Conservation (phyloP, 1,284 basidiomycete genomes). For the Ustilago crameri region DNA sequence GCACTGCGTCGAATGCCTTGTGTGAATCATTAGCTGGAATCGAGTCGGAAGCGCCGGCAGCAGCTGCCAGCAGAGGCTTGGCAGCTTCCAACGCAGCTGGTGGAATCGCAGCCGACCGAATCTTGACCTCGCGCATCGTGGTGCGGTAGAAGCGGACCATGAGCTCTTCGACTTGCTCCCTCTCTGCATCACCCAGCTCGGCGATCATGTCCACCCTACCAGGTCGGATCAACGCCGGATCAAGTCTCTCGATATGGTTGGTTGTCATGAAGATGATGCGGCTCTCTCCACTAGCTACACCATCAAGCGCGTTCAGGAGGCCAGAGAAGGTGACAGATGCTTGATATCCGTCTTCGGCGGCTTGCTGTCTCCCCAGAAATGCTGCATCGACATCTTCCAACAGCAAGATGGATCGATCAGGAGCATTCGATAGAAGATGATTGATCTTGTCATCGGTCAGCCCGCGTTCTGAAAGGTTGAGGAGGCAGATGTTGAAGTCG, state of each 20-base stretch:
- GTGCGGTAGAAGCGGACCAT: conserved; percentile 84
- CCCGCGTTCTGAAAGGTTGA: conserved; percentile 96
- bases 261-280: conserved; percentile 99
- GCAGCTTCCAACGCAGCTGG: conserved; percentile 17
- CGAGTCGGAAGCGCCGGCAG: conserved; percentile 6
- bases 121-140: conserved; percentile 37
- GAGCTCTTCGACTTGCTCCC: conserved; percentile 81
- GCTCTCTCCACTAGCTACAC: conserved; percentile 89
- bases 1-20: conserved; percentile 25
- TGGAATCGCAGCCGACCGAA: conserved; percentile 18
- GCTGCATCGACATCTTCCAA: conserved; percentile 99
- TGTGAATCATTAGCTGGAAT: conserved; percentile 7
- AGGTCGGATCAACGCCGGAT: conserved; percentile 92
- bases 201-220: conserved; percentile 90
- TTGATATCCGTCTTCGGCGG: conserved; percentile 62
- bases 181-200: conserved; percentile 86
- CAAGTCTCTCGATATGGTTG: conserved; percentile 79
- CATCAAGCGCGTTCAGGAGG: conserved; percentile 95
- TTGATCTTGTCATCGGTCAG: conserved; percentile 96
- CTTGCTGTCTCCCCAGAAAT: conserved; percentile 73
- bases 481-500: conserved; percentile 89
- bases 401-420: conserved; percentile 89
- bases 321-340: conserved; percentile 93
- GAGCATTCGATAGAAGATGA: conserved; percentile 90
- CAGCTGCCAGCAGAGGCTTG: conserved; percentile 23